These are phyloP conservation scores for Penicillium thymicola DNA, from an alignment of 2,329 filamentous ascomycete species.

Conservation along the genomic window DNA sequence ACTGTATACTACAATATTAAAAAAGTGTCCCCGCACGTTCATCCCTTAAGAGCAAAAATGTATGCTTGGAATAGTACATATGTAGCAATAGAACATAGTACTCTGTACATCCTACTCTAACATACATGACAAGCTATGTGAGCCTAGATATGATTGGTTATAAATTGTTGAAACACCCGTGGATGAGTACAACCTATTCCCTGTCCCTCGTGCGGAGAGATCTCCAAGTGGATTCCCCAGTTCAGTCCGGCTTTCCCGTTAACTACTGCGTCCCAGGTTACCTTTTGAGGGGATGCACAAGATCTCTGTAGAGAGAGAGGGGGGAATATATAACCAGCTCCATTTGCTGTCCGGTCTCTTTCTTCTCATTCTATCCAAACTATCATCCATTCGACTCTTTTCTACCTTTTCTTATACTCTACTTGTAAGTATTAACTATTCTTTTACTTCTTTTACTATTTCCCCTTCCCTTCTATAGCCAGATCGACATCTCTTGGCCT, in stretches of 20 bases:
- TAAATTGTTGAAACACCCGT: not conserved
- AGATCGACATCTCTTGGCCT: not conserved
- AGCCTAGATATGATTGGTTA: not conserved
- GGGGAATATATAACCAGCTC: slow-evolving; percentile 4
- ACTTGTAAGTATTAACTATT: not conserved
- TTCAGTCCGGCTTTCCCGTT: not conserved
- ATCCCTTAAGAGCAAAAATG: not conserved
- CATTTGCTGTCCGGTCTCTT: not conserved
- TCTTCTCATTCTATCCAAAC: not conserved
- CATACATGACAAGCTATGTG: not conserved
- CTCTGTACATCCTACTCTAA: no score
- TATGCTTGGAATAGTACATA: no score
- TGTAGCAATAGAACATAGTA: no score
- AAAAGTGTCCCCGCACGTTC: not conserved
- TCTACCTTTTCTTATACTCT: not conserved
- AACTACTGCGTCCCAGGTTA: not conserved
- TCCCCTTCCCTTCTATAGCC: not conserved
- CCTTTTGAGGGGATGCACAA: not conserved
- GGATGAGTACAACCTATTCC: not conserved
- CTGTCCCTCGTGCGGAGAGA: slow-evolving; percentile 9
- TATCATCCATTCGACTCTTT: not conserved
- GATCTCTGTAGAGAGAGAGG: no score
- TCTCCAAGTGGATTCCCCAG: not conserved
- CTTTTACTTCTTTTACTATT: not conserved
- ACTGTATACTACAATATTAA: not conserved